Evolutionary conservation across 116 monocot genomes (phyloP), one percentile per base, ranked within the genome.

Genomic region (Phalaenopsis hybrid): DNA sequence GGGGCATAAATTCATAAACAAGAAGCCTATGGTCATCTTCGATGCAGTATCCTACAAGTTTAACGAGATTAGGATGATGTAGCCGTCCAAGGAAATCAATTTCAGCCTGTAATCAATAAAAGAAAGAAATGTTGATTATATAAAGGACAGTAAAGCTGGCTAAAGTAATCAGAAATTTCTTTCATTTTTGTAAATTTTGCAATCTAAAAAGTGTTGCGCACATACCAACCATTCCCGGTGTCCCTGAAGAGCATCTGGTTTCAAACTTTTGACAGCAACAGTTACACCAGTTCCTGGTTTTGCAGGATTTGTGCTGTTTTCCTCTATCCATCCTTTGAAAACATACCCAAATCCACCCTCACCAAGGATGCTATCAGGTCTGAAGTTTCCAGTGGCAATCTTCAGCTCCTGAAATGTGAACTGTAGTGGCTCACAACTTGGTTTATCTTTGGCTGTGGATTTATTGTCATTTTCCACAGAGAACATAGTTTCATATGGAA

Each of bases 361-460:
- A 77, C 77, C 79, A 44, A 79, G 79, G 58, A 79, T 79, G 44
- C 79, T 79, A 79, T 79, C 79, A 61, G 79, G 79, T 79, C 79
- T 79, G 44, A 79, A 79, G 79, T 79, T 79, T 44, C 79, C 79
- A 61, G 79, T 79, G 58, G 79, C 79, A 79, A 43, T 44, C 61
- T 79, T 79, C 23, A 79, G 61, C 79, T 79, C 58, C 44, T 79
- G 79, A 61, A 63, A 79, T 58, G 76, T 75, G 34, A 75, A 81
- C 21, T 79, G 79, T 75, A 95, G 91, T 50, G 91, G 87, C 57
- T 89, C 78, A 79, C 33, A 45, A 34, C 65, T 37, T 48, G 44
- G 55, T 41, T 83, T 89, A 52, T 85, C 81, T 81, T 79, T 80
- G 50, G 67, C 63, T 79, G 79, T 78, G 57, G 83, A 79, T 52